Conservation (phyloP, 805 yeast genomes). For the Martiniozyma abietophila region DNA sequence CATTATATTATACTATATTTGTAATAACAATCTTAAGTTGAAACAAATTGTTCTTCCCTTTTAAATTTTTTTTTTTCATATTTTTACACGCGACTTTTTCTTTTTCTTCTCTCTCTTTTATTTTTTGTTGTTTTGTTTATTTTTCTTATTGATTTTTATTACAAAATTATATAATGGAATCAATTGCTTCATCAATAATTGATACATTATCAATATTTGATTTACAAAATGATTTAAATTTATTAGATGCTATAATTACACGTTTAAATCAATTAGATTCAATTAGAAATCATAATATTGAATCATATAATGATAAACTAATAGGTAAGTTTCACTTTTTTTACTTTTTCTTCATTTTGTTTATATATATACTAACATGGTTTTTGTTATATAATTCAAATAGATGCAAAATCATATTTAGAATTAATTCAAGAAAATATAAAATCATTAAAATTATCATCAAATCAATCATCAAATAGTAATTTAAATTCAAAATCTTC, state of each 20-base stretch:
- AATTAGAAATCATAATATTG: not conserved
- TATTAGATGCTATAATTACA: conserved; percentile 28
- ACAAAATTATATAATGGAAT: conserved; percentile 7
- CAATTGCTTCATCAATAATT: conserved; percentile 7
- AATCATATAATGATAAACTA: conserved; percentile 1
- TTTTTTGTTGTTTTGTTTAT: not conserved
- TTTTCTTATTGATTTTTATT: not conserved
- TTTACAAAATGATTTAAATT: conserved; percentile 40
- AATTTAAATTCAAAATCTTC: conserved; percentile 25
- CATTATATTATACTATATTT: not conserved
- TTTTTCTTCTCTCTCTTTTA: not conserved
- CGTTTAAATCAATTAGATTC: conserved; percentile 10
- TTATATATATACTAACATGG: no score
- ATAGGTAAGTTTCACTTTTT: no score
- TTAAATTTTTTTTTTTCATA: no score
- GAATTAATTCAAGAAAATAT: conserved; percentile 7
- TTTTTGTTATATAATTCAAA: no score
- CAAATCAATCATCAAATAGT: conserved; percentile 22
- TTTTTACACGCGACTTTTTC: not conserved
- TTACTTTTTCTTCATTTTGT: no score
- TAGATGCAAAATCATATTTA: conserved; percentile 6
- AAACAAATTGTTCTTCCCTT: no score
- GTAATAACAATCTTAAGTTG: no score
- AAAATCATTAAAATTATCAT: conserved; percentile 17
- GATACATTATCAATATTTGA: conserved; percentile 27